A percentile compares a stretch with the other conserved stretches of the same genome.
phyloP scores from a whole-genome alignment of 257 asterid genomes.

The Solanum bulbocastanum region DNA sequence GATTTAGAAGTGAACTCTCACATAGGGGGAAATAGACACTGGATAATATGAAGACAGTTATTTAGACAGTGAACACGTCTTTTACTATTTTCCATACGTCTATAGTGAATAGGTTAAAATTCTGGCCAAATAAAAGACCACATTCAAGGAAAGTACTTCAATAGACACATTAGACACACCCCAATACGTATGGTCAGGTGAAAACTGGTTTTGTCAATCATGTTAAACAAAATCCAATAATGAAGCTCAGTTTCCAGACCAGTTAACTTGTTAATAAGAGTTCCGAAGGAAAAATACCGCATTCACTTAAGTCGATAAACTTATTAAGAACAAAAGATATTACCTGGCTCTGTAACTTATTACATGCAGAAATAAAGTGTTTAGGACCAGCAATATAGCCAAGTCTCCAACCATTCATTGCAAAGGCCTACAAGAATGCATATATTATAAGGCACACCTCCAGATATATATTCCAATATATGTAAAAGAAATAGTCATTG shows the following conservation, averaged over 20 bases:
- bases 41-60: not conserved
- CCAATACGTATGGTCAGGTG: not conserved
- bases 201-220: not conserved
- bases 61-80: not conserved
- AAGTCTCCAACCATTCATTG: constrained; percentile 99
- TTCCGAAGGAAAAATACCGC: not conserved
- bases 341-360: constrained; percentile 97
- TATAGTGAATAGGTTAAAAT: not conserved
- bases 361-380: constrained; percentile 86
- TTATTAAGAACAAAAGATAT: not conserved
- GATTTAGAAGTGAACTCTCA: not conserved
- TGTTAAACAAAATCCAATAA: not conserved
- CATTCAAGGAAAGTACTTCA: not conserved
- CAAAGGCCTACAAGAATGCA: constrained; percentile 54
- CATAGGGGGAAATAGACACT: not conserved
- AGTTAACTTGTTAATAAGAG: not conserved
- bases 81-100: not conserved
- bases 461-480: not conserved
- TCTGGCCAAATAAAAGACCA: not conserved
- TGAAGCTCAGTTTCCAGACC: not conserved
- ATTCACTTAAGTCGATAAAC: not conserved
- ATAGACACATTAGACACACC: not conserved
- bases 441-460: not conserved
- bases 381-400: constrained; percentile 96
- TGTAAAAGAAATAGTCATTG: not conserved